These are phyloP conservation scores for Neoascochyta sp. DNA, from an alignment of 2,329 filamentous ascomycete species.

Conservation along the genomic window DNA sequence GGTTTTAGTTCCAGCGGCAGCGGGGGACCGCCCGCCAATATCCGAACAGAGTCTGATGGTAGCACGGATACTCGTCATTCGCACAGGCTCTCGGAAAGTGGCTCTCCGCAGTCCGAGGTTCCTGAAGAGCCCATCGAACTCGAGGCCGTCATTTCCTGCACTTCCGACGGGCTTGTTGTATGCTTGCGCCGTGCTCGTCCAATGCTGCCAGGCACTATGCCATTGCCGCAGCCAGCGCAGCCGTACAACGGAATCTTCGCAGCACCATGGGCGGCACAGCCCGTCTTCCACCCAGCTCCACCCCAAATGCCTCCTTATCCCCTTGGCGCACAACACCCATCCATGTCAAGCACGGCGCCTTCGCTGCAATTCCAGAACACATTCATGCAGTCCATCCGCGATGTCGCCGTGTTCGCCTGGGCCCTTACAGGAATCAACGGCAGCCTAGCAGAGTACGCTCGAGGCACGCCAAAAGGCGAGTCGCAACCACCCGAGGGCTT, in stretches of 20 bases:
- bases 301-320: conserved; percentile 37
- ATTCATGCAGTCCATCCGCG: conserved; percentile 76
- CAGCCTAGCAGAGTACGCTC: conserved; percentile 61
- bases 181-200: conserved; percentile 72
- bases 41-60: conserved; percentile 46
- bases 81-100: conserved; percentile 24
- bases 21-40: conserved; percentile 16
- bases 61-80: conserved; percentile 40
- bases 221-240: conserved; percentile 18
- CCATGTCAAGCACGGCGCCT: conserved; percentile 49
- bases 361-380: conserved; percentile 47
- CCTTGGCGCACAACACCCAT: conserved; percentile 34
- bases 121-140: conserved; percentile 59
- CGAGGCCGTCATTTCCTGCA: conserved; percentile 87
- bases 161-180: conserved; percentile 81
- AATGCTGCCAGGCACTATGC: conserved; percentile 52
- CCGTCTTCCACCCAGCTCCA: conserved; percentile 50
- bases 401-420: conserved; percentile 87
- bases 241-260: conserved; percentile 62
- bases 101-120: conserved; percentile 23
- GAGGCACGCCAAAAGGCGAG: conserved; percentile 61
- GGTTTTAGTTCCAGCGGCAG: conserved; percentile 12
- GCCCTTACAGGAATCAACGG: conserved; percentile 76
- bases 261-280: conserved; percentile 72
- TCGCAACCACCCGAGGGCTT: conserved; percentile 59